Conservation (phyloP, 345 rosid genomes). For the Mercurialis annua region DNA sequence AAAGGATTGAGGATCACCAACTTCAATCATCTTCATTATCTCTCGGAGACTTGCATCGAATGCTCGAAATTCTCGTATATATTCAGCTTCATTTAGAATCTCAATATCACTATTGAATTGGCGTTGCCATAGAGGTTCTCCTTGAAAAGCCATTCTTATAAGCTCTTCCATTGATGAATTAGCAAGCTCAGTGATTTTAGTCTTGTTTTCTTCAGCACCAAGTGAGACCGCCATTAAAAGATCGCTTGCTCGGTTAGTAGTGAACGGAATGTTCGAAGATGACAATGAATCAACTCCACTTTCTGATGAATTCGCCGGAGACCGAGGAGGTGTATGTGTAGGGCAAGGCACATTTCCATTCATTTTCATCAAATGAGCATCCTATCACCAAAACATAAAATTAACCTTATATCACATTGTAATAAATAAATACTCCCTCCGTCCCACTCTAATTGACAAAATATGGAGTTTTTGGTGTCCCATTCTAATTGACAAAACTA, state of each 20-base stretch:
- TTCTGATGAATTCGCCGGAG: constrained; percentile 14
- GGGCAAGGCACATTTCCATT: constrained; percentile 3
- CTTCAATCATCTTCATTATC: constrained; percentile 29
- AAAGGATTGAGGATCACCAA: constrained; percentile 4
- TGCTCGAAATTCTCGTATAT: constrained; percentile 19
- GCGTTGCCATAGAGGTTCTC: constrained; percentile 35
- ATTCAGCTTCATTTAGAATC: constrained; percentile 30
- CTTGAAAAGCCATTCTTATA: constrained; percentile 17
- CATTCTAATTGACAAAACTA: too few relatives aligned
- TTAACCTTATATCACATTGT: too few relatives aligned
- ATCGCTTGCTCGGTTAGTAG: constrained; percentile 28
- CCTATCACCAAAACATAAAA: not conserved
- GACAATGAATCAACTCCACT: constrained; percentile 21
- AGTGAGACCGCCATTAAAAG: constrained; percentile 40
- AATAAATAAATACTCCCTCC: too few relatives aligned
- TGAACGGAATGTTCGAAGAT: not conserved
- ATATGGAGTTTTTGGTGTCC: too few relatives aligned
- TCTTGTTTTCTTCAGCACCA: constrained; percentile 24
- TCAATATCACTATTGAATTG: constrained; percentile 4
- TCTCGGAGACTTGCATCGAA: constrained; percentile 24
- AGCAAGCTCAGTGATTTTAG: constrained; percentile 24
- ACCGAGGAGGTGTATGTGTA: not conserved
- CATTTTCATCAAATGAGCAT: not conserved
- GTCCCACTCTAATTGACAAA: too few relatives aligned
- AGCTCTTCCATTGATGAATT: constrained; percentile 33